Evolutionary conservation across 257 asterid genomes (phyloP).

Genomic region (Osmanthus fragrans): DNA sequence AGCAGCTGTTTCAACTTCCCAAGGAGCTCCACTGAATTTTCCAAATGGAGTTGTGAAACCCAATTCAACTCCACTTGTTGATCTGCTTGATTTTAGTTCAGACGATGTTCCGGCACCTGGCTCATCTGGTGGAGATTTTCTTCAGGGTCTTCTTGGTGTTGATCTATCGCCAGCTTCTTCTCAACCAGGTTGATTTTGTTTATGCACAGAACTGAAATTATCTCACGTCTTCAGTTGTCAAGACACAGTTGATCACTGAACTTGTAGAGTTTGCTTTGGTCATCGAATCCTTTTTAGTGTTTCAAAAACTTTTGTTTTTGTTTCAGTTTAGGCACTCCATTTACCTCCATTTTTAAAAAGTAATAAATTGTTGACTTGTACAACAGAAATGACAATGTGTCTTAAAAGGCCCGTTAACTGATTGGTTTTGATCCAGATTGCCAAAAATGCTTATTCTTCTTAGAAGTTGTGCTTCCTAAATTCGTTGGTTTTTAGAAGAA

Average conservation of each 20-base stretch:
- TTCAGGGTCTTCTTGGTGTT: conserved; percentile 88
- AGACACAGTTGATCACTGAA: background rate
- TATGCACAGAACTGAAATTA: background rate
- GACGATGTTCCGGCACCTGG: conserved; percentile 68
- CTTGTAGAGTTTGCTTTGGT: background rate
- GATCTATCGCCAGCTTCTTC: conserved; percentile 58
- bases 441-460: background rate
- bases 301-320: background rate
- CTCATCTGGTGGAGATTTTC: conserved; percentile 84
- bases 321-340: background rate
- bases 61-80: conserved; percentile 70
- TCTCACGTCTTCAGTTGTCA: background rate
- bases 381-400: background rate
- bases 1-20: conserved; percentile 72
- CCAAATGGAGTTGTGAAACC: conserved; percentile 85
- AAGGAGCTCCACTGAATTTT: conserved; percentile 63
- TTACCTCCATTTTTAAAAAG: background rate
- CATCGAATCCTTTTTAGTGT: background rate
- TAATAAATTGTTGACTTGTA: background rate
- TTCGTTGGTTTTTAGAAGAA: background rate
- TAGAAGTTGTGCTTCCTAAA: background rate
- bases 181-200: conserved; percentile 56
- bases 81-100: conserved; percentile 80
- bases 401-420: background rate
- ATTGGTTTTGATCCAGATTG: background rate